Percentiles rank a stretch among this genome's conserved stretches.
phyloP scores from a whole-genome alignment of 2,329 filamentous ascomycete genomes.

The Botryotinia calthae region DNA sequence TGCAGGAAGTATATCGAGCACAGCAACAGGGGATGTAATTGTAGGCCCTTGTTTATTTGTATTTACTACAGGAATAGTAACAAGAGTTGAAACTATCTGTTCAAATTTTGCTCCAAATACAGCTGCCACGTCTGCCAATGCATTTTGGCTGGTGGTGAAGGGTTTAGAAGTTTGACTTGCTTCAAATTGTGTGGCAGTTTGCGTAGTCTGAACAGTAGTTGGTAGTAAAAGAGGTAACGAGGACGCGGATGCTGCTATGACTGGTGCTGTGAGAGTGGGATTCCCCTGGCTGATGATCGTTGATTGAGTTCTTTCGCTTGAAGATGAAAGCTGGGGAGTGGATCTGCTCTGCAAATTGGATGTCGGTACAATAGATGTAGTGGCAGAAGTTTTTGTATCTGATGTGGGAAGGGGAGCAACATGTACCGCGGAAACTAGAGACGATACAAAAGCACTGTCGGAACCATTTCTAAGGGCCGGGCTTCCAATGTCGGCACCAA shows the following conservation, averaged over 20 bases:
- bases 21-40: not conserved
- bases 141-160: constrained; percentile 1
- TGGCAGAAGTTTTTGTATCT: not conserved
- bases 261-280: not conserved
- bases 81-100: constrained; percentile 1
- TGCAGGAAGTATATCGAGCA: constrained; percentile 6
- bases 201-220: not conserved
- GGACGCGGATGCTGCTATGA: not conserved
- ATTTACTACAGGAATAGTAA: not conserved
- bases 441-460: not conserved
- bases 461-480: constrained; percentile 7
- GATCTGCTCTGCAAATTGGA: not conserved
- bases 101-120: constrained; percentile 14
- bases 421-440: not conserved
- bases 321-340: not conserved
- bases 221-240: not conserved
- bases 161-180: not conserved
- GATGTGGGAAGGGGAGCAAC: not conserved
- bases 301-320: not conserved
- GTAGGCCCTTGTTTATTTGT: not conserved
- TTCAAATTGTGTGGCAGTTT: not conserved
- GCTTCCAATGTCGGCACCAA: not conserved
- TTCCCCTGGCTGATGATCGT: not conserved
- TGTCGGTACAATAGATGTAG: not conserved
- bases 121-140: constrained; percentile 20